Base-by-base conservation (phyloP, 2,329 filamentous ascomycete genomes). In the Epichloe festucae region DNA sequence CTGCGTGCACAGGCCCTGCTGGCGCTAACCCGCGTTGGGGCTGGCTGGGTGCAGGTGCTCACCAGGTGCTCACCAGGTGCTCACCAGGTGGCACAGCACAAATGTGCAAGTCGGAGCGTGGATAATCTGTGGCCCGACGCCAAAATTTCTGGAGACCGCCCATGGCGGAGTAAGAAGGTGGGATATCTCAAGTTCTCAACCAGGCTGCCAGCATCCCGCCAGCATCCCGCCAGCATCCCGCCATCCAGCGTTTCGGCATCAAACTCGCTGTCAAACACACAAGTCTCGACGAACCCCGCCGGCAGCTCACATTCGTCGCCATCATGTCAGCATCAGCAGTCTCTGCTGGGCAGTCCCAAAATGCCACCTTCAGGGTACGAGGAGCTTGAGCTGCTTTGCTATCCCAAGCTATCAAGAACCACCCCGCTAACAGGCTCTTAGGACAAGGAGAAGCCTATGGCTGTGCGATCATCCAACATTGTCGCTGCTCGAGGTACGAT, bases 401-500 rank as follows among this genome's bases (percentile, higher is more conserved):
- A 11, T 21, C 17, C 17, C 52, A 57, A 65, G 62, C 60, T 67
- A 57, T 39, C 5, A 10, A 45, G 50, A 54, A 68, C 62, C 65
- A 68, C 61, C 63, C 63, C 64, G 63, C 63, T 67, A 71, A 60
- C 71, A 59, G 50, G 48, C 58, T 49, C 60, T 48, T 60, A 84
- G 81, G 80, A 84, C 67, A 98, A 96, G 82, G 93, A 96, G 76
- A 98, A 98, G 88, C 93, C 93, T 60, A 85, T 93, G 77, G 93
- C 93, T 59, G 93, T 98, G 59, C 86, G 93, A 62, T 90, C 87
- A 58, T 87, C 88, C 65, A 98, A 98, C 73, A 97, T 98, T 71
- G 86, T 95, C 65, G 93, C 93, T 62, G 93, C 93, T 62, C 82
- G 91, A 88, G 89, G 89, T 91, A 78, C 61, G 73, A 57, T 51